phyloP scores from a whole-genome alignment of 2,329 filamentous ascomycete species.

The Trichoderma aggressivum region DNA sequence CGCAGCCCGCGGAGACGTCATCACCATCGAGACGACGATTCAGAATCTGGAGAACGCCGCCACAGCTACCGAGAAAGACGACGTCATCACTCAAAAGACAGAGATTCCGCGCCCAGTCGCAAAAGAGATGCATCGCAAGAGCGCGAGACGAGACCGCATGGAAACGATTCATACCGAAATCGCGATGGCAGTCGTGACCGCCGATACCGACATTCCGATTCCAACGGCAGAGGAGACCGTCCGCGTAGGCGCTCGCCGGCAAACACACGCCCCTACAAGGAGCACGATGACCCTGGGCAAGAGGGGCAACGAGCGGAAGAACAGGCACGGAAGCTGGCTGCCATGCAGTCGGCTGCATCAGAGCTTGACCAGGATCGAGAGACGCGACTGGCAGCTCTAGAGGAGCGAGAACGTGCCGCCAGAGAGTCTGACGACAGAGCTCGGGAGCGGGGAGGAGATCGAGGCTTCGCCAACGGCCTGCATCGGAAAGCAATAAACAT shows the following conservation, averaged over 20 bases:
- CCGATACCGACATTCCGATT: conserved; percentile 25
- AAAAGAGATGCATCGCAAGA: conserved; percentile 23
- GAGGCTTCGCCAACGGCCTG: conserved; percentile 61
- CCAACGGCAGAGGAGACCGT: conserved; percentile 28
- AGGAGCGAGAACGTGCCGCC: conserved; percentile 60
- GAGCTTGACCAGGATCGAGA: conserved; percentile 69
- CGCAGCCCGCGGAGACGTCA: conserved; percentile 38
- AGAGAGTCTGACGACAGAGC: conserved; percentile 65
- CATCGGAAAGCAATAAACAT: conserved; percentile 56
- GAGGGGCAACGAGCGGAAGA: conserved; percentile 47
- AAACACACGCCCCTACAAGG: not conserved
- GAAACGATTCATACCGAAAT: conserved; percentile 20
- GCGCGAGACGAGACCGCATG: conserved; percentile 20
- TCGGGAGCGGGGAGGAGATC: conserved; percentile 60
- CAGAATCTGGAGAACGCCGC: conserved; percentile 30
- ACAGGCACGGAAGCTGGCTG: conserved; percentile 63
- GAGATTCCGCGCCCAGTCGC: conserved; percentile 24
- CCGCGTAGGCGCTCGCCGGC: conserved; percentile 27
- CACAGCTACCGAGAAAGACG: conserved; percentile 9
- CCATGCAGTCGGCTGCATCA: conserved; percentile 69
- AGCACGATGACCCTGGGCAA: conserved; percentile 17
- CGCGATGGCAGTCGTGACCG: conserved; percentile 30
- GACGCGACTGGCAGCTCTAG: conserved; percentile 63
- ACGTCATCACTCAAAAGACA: conserved; percentile 5
- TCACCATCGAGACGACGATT: conserved; percentile 25